Base-by-base conservation (phyloP, 371 early-diverging fungal species). In the Rhizomucor miehei region DNA sequence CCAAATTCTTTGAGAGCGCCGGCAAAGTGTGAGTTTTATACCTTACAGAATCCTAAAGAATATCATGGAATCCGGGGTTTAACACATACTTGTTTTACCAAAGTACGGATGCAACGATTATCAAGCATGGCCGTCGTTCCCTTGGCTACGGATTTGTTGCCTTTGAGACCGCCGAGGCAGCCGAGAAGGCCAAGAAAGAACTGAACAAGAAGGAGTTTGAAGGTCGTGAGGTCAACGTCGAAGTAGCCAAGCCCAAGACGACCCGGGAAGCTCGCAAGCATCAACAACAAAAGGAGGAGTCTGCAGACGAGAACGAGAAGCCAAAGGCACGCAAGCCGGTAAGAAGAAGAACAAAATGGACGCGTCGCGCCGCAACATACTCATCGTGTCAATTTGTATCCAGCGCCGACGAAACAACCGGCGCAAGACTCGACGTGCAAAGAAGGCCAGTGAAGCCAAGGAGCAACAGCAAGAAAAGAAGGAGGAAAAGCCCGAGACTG, bases 91-190 rank as follows among this genome's bases (percentile, higher is more conserved):
- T 21, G 43, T 29, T 29, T 29, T 29, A n/a, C n/a, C 9, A n/a
- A 56, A 71, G 75, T 47, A 46, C 61, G 54, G 80, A 84, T 45
- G 89, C 88, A 34, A 84, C 84, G 53, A 79, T 94, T 50, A 88
- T 94, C 64, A 85, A 78, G 51, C 86, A 88, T 43, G 81, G 85
- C 34, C 67, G 73, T 43, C 89, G 92, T 57, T 89, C 93, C 17
- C 81, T 88, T 52, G 95, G 93, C 43, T 95, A 89, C 71, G 97
- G 94, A n/a, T 97, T 95, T 66, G 89, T 95, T 17, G 80, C 91
- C 39, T 95, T 87, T 67, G 86, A 75, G 47, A 87, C 85, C 19
- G 75, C 81, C 37, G 88, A 69, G 35, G 88, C 89, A 40, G 89
- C 88, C 48, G 67, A 85, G 56, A 79, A 80, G 66, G 97, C 94